Conservation (phyloP, 169 alveolate species). For the Plasmodium coatneyi region DNA sequence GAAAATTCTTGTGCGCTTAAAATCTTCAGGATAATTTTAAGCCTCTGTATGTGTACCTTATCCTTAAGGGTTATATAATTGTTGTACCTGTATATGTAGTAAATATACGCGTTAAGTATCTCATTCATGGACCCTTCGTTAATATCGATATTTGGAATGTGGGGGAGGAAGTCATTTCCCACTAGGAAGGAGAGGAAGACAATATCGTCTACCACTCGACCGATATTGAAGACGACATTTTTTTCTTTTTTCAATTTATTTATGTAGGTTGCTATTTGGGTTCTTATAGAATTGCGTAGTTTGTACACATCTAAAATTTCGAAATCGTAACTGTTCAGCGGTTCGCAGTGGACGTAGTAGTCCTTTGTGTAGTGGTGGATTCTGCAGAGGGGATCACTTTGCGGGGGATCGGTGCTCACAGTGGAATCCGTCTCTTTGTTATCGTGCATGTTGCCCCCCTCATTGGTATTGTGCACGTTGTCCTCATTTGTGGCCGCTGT, state of each 20-base stretch:
- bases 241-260: slow-evolving; percentile 71
- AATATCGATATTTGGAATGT: slow-evolving; percentile 89
- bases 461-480: background rate
- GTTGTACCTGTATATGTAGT: slow-evolving; percentile 76
- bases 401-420: background rate
- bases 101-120: slow-evolving; percentile 77
- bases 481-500: slow-evolving; percentile 89
- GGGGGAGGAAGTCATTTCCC: slow-evolving; percentile 98
- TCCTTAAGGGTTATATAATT: slow-evolving; percentile 70
- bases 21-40: slow-evolving; percentile 19
- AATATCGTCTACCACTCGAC: slow-evolving; percentile 95
- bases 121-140: slow-evolving; percentile 91
- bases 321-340: slow-evolving; percentile 54
- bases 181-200: slow-evolving; percentile 94
- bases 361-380: slow-evolving; percentile 49
- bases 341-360: slow-evolving; percentile 22
- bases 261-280: slow-evolving; percentile 74
- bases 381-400: background rate
- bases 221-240: slow-evolving; percentile 69
- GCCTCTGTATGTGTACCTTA: slow-evolving; percentile 60
- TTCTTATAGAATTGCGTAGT: slow-evolving; percentile 45
- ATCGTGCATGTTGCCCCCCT: background rate
- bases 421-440: background rate
- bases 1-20: slow-evolving; percentile 37
- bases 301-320: slow-evolving; percentile 67